A percentile compares a stretch with the other conserved stretches of the same genome.
These are phyloP conservation scores for Ceratobasidium sp. DNA, from an alignment of 1,284 basidiomycete species.

Conservation along the genomic window DNA sequence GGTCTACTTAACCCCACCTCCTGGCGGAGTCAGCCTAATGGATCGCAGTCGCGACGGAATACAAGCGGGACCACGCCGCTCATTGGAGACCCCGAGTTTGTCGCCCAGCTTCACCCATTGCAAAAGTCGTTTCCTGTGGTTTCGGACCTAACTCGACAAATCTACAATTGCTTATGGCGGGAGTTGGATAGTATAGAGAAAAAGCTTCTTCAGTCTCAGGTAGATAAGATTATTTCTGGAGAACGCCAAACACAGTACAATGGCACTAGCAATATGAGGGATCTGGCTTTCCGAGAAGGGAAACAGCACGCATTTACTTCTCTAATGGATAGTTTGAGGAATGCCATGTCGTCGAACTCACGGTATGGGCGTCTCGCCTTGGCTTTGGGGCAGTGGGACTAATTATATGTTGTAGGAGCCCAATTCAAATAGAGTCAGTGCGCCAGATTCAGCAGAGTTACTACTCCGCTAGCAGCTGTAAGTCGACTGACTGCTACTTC, in stretches of 20 bases:
- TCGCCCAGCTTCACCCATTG: background rate
- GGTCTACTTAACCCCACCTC: background rate
- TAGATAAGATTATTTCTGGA: background rate
- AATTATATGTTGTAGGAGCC: background rate
- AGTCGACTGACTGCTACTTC: background rate
- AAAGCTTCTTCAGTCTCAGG: background rate
- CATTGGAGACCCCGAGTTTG: background rate
- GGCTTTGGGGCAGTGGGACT: background rate
- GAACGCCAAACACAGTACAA: constrained; percentile 7
- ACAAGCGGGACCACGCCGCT: background rate
- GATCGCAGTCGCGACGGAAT: background rate
- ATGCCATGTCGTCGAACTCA: background rate
- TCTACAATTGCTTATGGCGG: background rate
- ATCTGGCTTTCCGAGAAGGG: too few species aligned
- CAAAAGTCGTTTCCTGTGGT: constrained; percentile 12
- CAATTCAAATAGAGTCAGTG: constrained; percentile 8
- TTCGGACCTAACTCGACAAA: background rate
- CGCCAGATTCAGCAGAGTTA: background rate
- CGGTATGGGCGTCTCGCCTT: background rate
- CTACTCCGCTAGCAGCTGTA: background rate
- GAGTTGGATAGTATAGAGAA: background rate
- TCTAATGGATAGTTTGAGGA: background rate
- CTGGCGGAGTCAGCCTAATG: background rate
- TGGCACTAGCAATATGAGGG: background rate
- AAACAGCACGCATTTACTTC: background rate